A percentile compares a stretch with the other conserved stretches of the same genome.
Evolutionary conservation across 2,329 filamentous ascomycete genomes (phyloP).

Genomic region (Fonsecaea erecta): DNA sequence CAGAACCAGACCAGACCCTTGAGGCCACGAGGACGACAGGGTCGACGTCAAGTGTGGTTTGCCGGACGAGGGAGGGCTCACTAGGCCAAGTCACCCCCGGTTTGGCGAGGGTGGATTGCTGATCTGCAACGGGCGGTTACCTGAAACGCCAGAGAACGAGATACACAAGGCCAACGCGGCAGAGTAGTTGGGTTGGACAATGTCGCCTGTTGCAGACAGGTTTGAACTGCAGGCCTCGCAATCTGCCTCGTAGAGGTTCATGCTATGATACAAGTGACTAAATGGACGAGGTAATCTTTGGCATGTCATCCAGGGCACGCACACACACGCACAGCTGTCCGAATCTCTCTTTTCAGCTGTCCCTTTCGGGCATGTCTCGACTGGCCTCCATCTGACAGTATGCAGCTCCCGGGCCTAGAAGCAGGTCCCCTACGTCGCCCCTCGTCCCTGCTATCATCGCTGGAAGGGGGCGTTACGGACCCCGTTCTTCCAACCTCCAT

Average conservation of each 20-base stretch:
- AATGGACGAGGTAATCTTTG: background rate
- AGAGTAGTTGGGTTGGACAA: background rate
- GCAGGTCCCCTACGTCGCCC: background rate
- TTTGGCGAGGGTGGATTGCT: constrained; percentile 17
- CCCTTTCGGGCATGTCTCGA: background rate
- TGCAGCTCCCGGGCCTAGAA: background rate
- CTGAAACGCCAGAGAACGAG: constrained; percentile 27
- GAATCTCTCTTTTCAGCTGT: constrained; percentile 10
- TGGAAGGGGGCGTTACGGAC: background rate
- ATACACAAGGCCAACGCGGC: constrained; percentile 7
- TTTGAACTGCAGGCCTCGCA: background rate
- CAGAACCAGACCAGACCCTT: constrained; percentile 8
- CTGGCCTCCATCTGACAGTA: constrained; percentile 11
- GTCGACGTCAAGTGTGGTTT: constrained; percentile 28
- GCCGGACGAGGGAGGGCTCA: constrained; percentile 11
- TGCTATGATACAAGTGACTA: background rate
- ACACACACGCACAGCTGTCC: background rate
- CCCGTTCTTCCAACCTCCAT: background rate
- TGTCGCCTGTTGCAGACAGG: background rate
- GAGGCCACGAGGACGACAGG: constrained; percentile 23
- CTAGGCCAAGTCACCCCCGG: background rate
- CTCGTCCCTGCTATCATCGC: constrained; percentile 6
- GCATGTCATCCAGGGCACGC: background rate
- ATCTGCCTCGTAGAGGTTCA: background rate
- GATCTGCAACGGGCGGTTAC: constrained; percentile 35